Percentiles rank a stretch among this genome's conserved stretches.
phyloP scores from a whole-genome alignment of 2,329 filamentous ascomycete genomes.

The Trichoderma koningiopsis region DNA sequence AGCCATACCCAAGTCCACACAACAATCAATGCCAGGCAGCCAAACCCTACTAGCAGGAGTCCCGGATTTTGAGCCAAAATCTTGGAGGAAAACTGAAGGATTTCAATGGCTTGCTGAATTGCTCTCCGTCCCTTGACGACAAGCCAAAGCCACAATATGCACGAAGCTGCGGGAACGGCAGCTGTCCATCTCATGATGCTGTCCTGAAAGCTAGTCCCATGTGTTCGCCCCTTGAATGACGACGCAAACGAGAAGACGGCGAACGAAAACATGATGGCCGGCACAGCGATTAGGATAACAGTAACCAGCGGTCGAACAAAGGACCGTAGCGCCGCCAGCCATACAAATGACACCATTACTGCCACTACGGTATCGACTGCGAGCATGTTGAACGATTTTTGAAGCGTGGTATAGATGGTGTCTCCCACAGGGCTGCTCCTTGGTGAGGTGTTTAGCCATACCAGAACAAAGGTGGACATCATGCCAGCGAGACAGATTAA shows the following conservation, averaged over 20 bases:
- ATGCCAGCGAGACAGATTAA: conserved; percentile 81
- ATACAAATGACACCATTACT: conserved; percentile 81
- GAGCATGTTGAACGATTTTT: conserved; percentile 84
- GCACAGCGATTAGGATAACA: conserved; percentile 79
- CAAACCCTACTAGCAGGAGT: conserved; percentile 80
- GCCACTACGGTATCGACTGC: conserved; percentile 91
- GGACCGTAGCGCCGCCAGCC: conserved; percentile 84
- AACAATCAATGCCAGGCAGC: conserved; percentile 72
- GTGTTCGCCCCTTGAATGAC: conserved; percentile 77
- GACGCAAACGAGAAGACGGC: conserved; percentile 88
- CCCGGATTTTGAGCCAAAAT: conserved; percentile 85
- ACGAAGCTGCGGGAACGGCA: conserved; percentile 71
- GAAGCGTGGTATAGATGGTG: conserved; percentile 88
- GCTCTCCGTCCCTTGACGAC: conserved; percentile 79
- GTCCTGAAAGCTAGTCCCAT: conserved; percentile 82
- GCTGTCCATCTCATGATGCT: conserved; percentile 85
- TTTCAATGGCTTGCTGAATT: conserved; percentile 79
- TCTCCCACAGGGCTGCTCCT: conserved; percentile 78
- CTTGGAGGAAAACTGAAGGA: conserved; percentile 88
- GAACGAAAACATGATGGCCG: conserved; percentile 83
- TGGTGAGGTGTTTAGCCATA: conserved; percentile 83
- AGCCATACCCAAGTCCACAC: conserved; percentile 96
- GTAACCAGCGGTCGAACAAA: conserved; percentile 85
- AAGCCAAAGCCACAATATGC: conserved; percentile 80
- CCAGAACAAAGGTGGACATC: conserved; percentile 84